Conservation (phyloP, 169 alveolate genomes). For the Babesia gibsoni region DNA sequence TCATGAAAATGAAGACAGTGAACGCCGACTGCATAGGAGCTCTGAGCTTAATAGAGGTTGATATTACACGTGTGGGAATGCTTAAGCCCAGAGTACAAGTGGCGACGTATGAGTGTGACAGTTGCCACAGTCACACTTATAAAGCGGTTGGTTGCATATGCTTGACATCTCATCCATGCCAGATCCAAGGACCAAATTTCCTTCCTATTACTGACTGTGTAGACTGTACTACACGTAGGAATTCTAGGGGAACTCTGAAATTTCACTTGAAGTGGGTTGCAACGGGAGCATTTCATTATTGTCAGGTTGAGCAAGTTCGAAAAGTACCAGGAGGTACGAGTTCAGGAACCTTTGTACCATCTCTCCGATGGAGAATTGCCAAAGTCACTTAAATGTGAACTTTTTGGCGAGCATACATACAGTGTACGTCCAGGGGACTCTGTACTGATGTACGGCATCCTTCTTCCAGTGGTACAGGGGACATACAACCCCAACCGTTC, state of each 20-base stretch:
- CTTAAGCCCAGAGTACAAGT: conserved; percentile 91
- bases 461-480: conserved; percentile 81
- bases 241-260: conserved; percentile 81
- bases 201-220: conserved; percentile 91
- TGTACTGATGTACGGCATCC: conserved; percentile 84
- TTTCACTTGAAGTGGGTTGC: conserved; percentile 69
- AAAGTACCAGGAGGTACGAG: conserved; percentile 88
- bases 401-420: conserved; percentile 80
- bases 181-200: conserved; percentile 81
- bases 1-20: conserved; percentile 85
- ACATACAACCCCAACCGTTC: conserved; percentile 72
- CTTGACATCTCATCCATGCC: conserved; percentile 44
- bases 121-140: conserved; percentile 87
- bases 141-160: conserved; percentile 60
- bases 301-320: conserved; percentile 82
- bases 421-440: conserved; percentile 69
- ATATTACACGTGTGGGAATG: conserved; percentile 90
- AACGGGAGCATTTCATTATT: not conserved
- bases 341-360: conserved; percentile 92
- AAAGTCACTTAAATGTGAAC: conserved; percentile 82
- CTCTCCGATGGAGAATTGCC: conserved; percentile 95
- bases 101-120: conserved; percentile 94
- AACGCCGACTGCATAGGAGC: conserved; percentile 89
- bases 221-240: conserved; percentile 81
- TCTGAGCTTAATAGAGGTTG: conserved; percentile 73